phyloP scores from a whole-genome alignment of 1,139 yeast genomes.

The Hyphopichia buzzinii region DNA sequence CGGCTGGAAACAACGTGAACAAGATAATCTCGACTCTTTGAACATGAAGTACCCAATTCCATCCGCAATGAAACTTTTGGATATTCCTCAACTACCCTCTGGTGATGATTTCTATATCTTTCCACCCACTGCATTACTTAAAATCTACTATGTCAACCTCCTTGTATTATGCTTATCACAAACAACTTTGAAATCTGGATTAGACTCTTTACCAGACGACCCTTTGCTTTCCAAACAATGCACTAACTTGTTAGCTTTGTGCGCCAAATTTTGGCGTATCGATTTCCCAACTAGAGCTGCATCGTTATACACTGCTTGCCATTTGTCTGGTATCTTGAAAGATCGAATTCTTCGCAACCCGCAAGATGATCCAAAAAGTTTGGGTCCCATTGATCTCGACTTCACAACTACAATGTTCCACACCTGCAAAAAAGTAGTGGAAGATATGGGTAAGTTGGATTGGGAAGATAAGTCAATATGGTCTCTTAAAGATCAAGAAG shows the following conservation, averaged over 20 bases:
- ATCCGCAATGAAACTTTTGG: slow-evolving; percentile 29
- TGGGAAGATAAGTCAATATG: slow-evolving; percentile 40
- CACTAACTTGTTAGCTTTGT: slow-evolving; percentile 39
- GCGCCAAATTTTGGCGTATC: slow-evolving; percentile 62
- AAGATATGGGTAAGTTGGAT: slow-evolving; percentile 30
- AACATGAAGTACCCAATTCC: slow-evolving; percentile 40
- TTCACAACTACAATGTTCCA: slow-evolving; percentile 27
- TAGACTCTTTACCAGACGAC: slow-evolving; percentile 19
- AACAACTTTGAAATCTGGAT: slow-evolving; percentile 12
- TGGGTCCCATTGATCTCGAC: slow-evolving; percentile 31
- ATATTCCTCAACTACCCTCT: slow-evolving; percentile 28
- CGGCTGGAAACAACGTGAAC: slow-evolving; percentile 54
- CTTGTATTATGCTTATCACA: slow-evolving; percentile 27
- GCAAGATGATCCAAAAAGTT: slow-evolving; percentile 18
- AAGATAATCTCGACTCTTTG: slow-evolving; percentile 33
- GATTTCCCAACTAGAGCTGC: slow-evolving; percentile 52
- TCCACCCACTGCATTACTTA: slow-evolving; percentile 34
- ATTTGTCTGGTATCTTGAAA: slow-evolving; percentile 36
- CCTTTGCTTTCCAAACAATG: slow-evolving; percentile 39
- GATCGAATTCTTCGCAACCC: slow-evolving; percentile 22
- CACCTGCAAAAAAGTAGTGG: slow-evolving; percentile 26
- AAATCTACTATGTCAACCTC: slow-evolving; percentile 29
- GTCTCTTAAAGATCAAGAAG: slow-evolving; percentile 50
- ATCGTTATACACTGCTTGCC: slow-evolving; percentile 53
- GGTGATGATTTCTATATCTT: slow-evolving; percentile 41